Evolutionary conservation across 345 rosid genomes (phyloP).

Genomic region (Eucalyptus melliodora): DNA sequence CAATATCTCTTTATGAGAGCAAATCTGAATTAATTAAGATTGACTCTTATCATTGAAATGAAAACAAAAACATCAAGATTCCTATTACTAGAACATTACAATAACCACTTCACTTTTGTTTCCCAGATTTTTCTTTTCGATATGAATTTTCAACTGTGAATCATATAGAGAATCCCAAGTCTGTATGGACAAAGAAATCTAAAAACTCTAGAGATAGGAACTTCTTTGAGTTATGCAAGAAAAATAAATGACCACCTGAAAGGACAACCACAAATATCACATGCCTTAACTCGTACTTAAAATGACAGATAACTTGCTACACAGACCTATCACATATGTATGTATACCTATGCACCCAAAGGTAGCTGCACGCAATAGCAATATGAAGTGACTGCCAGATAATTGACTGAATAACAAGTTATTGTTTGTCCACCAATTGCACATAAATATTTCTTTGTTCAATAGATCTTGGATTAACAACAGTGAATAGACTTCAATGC

Average conservation of each 20-base stretch:
- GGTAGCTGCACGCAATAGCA: background rate
- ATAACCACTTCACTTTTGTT: background rate
- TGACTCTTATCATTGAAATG: background rate
- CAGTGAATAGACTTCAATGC: background rate
- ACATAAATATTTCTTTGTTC: background rate
- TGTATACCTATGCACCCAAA: background rate
- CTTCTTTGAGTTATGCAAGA: background rate
- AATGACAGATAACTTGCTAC: background rate
- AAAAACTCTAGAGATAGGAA: background rate
- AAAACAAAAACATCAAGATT: background rate
- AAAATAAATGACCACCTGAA: background rate
- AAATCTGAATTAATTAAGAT: background rate
- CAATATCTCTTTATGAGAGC: background rate
- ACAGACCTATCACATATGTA: background rate
- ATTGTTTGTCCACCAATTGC: background rate
- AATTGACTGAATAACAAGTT: background rate
- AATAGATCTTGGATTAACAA: background rate
- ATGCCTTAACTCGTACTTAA: background rate
- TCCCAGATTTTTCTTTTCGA: background rate
- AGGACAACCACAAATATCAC: background rate
- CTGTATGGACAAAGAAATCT: background rate
- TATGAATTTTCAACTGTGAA: background rate
- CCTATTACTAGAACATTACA: background rate
- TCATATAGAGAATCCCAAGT: background rate
- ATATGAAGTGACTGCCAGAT: background rate